Evolutionary conservation across 768 basidiomycete species (phyloP).

Genomic region (Suillus decipiens): DNA sequence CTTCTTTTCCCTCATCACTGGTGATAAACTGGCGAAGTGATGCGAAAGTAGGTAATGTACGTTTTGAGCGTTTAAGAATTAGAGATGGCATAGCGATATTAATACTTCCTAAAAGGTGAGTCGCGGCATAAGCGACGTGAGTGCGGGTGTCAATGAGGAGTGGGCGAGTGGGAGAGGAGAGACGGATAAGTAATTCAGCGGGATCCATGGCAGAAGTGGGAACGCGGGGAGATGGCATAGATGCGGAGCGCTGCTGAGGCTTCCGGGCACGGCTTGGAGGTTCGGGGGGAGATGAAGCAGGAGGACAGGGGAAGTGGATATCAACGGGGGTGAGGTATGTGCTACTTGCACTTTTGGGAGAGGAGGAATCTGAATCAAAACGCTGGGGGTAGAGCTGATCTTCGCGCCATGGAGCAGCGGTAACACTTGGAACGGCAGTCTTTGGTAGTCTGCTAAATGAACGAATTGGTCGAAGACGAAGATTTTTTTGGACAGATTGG

Average conservation of each 20-base stretch:
- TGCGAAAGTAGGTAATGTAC: slow-evolving; percentile 55
- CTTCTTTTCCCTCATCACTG: slow-evolving; percentile 66
- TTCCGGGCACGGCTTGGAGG: slow-evolving; percentile 21
- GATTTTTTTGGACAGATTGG: slow-evolving; percentile 72
- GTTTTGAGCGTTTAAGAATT: slow-evolving; percentile 82
- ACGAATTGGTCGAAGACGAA: slow-evolving; percentile 75
- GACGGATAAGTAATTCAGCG: slow-evolving; percentile 47
- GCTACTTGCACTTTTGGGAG: slow-evolving; percentile 48
- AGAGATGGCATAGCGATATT: slow-evolving; percentile 90
- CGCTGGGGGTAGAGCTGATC: slow-evolving; percentile 14
- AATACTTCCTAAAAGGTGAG: slow-evolving; percentile 68
- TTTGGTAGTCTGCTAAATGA: slow-evolving; percentile 56
- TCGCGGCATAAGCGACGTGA: slow-evolving; percentile 60
- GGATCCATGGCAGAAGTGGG: slow-evolving; percentile 44
- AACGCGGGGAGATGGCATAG: slow-evolving; percentile 26
- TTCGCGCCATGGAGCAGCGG: not conserved
- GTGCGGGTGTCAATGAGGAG: slow-evolving; percentile 85
- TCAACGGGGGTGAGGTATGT: slow-evolving; percentile 59
- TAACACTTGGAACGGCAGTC: slow-evolving; percentile 26
- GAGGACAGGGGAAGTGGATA: slow-evolving; percentile 25
- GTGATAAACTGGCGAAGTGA: slow-evolving; percentile 81
- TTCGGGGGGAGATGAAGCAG: slow-evolving; percentile 21
- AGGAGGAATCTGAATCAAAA: slow-evolving; percentile 25
- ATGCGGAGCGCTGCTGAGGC: not conserved
- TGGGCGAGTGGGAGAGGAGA: slow-evolving; percentile 53